These are phyloP conservation scores for Macadamia integrifolia DNA, from an alignment of 164 flowering plant species.

Conservation along the genomic window DNA sequence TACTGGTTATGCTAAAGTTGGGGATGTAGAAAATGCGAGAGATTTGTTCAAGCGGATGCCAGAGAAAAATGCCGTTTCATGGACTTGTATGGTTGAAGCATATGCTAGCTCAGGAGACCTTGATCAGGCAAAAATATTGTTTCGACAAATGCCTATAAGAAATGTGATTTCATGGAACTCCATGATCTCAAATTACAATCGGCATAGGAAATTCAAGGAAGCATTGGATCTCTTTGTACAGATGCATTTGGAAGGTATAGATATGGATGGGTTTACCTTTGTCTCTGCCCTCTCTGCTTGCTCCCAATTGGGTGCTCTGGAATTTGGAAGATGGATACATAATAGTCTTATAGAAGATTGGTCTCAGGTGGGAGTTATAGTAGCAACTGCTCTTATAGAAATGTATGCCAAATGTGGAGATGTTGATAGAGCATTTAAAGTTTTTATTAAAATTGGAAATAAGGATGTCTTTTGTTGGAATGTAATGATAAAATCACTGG, in stretches of 20 bases:
- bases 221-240: conserved; percentile 26
- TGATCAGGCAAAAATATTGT: conserved; percentile 19
- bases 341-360: conserved; percentile 20
- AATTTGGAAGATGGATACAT: conserved; percentile 36
- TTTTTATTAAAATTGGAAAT: conserved; percentile 27
- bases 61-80: conserved; percentile 31
- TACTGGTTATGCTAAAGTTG: conserved; percentile 25
- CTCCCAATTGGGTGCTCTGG: conserved; percentile 32
- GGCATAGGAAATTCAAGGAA: conserved; percentile 24
- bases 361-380: conserved; percentile 23
- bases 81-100: conserved; percentile 32
- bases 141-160: conserved; percentile 19
- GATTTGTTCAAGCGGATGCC: conserved; percentile 33
- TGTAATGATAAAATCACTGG: conserved; percentile 40
- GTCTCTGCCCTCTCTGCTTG: conserved; percentile 41
- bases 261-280: conserved; percentile 29
- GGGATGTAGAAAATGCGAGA: conserved; percentile 23
- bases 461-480: conserved; percentile 43
- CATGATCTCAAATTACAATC: conserved; percentile 34
- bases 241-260: conserved; percentile 28
- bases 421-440: conserved; percentile 25
- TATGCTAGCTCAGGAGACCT: conserved; percentile 27
- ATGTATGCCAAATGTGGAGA: conserved; percentile 56
- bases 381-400: conserved; percentile 19
- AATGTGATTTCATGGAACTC: conserved; percentile 49